phyloP scores from a whole-genome alignment of 2,329 filamentous ascomycete genomes.

The Pseudohalonectria lignicola region DNA sequence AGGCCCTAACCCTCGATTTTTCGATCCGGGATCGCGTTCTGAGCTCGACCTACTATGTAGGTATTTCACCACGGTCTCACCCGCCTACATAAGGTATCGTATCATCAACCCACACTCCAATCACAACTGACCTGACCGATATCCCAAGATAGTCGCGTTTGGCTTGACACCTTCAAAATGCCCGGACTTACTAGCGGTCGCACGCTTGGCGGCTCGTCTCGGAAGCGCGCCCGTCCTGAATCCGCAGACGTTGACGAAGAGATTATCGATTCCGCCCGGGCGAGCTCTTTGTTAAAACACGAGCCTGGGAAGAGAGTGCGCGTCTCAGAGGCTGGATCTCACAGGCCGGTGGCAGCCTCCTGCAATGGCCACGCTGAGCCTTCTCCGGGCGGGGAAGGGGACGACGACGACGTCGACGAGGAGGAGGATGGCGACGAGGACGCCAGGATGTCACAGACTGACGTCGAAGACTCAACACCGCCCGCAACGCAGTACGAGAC shows the following conservation, averaged over 20 bases:
- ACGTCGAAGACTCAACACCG: slow-evolving; percentile 21
- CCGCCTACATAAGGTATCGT: no score
- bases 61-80: no score
- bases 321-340: not conserved
- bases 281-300: slow-evolving; percentile 27
- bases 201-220: slow-evolving; percentile 13
- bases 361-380: not conserved
- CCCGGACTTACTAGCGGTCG: no score
- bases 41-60: no score
- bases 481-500: slow-evolving; percentile 51
- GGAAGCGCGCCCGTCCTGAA: slow-evolving; percentile 30
- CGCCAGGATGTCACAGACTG: slow-evolving; percentile 1
- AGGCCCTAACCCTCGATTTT: no score
- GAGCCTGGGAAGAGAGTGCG: slow-evolving; percentile 21
- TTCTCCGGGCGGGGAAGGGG: not conserved
- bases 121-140: no score
- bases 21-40: no score
- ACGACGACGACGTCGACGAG: not conserved
- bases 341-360: not conserved
- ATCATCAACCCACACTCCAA: no score
- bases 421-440: not conserved
- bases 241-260: slow-evolving; percentile 21
- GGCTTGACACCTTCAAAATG: slow-evolving; percentile 10
- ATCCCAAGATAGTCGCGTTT: no score
- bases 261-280: slow-evolving; percentile 22